Conservation (phyloP, 2,329 filamentous ascomycete genomes). For the Cytospora schulzeri region DNA sequence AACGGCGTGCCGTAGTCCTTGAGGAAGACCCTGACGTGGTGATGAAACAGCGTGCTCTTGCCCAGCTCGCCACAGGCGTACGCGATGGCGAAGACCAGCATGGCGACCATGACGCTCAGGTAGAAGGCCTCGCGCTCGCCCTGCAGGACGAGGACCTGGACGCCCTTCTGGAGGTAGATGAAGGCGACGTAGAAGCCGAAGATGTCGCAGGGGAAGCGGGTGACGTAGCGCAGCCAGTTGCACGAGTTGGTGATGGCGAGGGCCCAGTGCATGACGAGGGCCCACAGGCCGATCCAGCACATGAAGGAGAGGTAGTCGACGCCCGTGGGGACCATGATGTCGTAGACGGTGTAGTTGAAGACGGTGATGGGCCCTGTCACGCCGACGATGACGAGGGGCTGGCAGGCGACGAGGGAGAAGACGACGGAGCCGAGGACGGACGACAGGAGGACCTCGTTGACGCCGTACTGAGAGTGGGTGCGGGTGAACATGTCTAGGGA, state of each 20-base stretch:
- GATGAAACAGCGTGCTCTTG: constrained; percentile 69
- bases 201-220: constrained; percentile 88
- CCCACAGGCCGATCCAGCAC: constrained; percentile 91
- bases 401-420: constrained; percentile 77
- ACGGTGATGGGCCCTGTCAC: constrained; percentile 91
- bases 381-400: constrained; percentile 87
- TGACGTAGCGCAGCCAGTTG: constrained; percentile 87
- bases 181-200: constrained; percentile 93
- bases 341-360: constrained; percentile 92
- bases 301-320: constrained; percentile 88
- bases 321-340: constrained; percentile 77
- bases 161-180: constrained; percentile 89
- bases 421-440: constrained; percentile 83
- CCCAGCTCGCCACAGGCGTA: constrained; percentile 76
- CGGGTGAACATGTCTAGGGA: constrained; percentile 93
- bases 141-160: constrained; percentile 80
- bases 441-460: constrained; percentile 87
- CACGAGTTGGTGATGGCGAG: constrained; percentile 84
- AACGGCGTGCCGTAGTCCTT: constrained; percentile 88
- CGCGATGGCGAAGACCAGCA: constrained; percentile 76
- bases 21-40: constrained; percentile 77
- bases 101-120: constrained; percentile 73
- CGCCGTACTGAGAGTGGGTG: constrained; percentile 80
- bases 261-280: constrained; percentile 80
- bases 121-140: constrained; percentile 71